Base-by-base conservation (phyloP, 2,329 filamentous ascomycete species). In the Chaetomium globosum region DNA sequence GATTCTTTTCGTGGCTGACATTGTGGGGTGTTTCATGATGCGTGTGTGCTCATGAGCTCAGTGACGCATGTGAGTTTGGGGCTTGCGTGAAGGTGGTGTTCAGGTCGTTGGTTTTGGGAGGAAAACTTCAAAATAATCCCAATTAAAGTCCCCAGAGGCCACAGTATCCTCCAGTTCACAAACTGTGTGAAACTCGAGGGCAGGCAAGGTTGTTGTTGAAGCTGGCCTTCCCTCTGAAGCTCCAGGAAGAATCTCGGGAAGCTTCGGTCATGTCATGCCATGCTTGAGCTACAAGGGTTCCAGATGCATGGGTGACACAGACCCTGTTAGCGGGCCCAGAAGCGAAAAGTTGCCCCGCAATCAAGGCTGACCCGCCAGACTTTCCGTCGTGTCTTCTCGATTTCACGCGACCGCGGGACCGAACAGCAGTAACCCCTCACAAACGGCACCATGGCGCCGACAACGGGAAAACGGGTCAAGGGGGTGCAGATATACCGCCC, bases 1-100 rank as follows among this genome's bases (percentile, higher is more conserved):
- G 52, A 99, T 82, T 78, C 87, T 89, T 80, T 93, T 97, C 64
- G 87, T 81, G 58, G 84, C 83, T 69, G 83, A 79, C 78, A 87
- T 85, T 77, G 75, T 79, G 73, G 28, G 16, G 4, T 77, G 39
- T 19, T 43, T 16, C n/a, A 43, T 43, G 39, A 75, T 79, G 16
- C 77, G 75, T 79, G n/a, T 26, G 23, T 51, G 19, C 12, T 26
- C 2, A 21, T 58, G 46, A 28, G 46, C 36, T 60, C 49, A 57
- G 30, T 36, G 21, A 30, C 16, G 52, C 53, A 31, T 61, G 48
- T 48, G 62, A 60, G 48, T 21, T 28, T 16, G 39, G 19, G 39
- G 39, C 16, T 43, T 48, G 46, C 10, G 10, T 23, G n/a, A 23
- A 12, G n/a, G 10, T 23, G 46, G n/a, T 54, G 30, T 31, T 52